Conservation (phyloP, 352 stramenopile genomes). For the Globisporangium solare region DNA sequence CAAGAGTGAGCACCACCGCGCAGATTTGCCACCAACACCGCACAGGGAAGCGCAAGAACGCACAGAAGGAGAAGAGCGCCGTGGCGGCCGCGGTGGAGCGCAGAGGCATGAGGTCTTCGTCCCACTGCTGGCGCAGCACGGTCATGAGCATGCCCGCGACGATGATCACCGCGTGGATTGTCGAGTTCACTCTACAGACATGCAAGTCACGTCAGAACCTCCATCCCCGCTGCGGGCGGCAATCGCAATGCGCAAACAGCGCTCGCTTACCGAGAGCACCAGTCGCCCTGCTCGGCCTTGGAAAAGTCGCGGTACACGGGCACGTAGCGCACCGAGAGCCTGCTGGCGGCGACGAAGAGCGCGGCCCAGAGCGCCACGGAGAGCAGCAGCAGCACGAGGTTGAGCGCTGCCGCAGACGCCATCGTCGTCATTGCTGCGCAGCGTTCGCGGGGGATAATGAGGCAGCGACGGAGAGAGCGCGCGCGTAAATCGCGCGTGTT, state of each 20-base stretch:
- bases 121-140: conserved; percentile 55
- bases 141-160: conserved; percentile 61
- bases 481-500: too few relatives aligned
- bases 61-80: conserved; percentile 80
- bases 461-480: too few relatives aligned
- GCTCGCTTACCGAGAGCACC: conserved; percentile 77
- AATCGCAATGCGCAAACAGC: too few relatives aligned
- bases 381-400: conserved; percentile 41
- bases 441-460: not conserved
- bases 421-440: too few relatives aligned
- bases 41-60: conserved; percentile 8
- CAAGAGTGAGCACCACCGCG: not conserved
- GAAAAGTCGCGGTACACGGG: conserved; percentile 71
- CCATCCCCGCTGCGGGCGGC: too few relatives aligned
- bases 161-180: conserved; percentile 69
- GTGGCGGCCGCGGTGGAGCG: conserved; percentile 42
- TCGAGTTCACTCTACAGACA: conserved; percentile 64
- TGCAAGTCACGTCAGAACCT: too few relatives aligned
- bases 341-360: conserved; percentile 45
- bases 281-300: conserved; percentile 63
- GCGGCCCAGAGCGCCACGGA: conserved; percentile 54
- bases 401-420: conserved; percentile 11
- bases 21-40: too few relatives aligned
- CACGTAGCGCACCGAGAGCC: conserved; percentile 51
- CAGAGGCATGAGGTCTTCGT: conserved; percentile 50